phyloP scores from a whole-genome alignment of 148 eudicot species.

The Rhododendron williamsianum region DNA sequence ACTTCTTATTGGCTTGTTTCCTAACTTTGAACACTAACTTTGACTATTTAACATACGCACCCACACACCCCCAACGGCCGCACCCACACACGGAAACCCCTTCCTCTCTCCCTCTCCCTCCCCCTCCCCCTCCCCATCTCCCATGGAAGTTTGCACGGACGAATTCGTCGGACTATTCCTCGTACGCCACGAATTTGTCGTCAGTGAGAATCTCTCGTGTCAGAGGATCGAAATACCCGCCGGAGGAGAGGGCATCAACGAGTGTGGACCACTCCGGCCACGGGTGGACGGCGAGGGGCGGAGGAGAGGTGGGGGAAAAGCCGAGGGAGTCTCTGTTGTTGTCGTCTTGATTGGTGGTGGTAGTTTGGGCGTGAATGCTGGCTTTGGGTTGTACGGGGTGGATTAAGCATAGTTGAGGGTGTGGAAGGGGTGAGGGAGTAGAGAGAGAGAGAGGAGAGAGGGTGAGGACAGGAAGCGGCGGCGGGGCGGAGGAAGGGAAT shows the following conservation, averaged over 20 bases:
- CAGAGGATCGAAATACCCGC: slow-evolving; percentile 8
- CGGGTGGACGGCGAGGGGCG: slow-evolving; percentile 22
- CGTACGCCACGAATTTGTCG: slow-evolving; percentile 33
- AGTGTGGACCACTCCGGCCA: slow-evolving; percentile 62
- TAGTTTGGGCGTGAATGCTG: slow-evolving; percentile 23
- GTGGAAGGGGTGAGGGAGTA: neutral
- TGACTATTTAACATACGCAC: no score
- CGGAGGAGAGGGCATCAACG: slow-evolving; percentile 10
- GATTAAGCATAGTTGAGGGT: neutral
- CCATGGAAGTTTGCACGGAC: slow-evolving; percentile 11
- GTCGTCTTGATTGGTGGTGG: neutral
- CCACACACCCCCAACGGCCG: no score
- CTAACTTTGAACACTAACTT: no score
- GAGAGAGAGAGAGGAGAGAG: neutral
- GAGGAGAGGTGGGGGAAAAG: neutral
- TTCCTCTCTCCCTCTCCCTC: no score
- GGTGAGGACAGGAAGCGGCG: slow-evolving; percentile 14
- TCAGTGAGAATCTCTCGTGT: neutral
- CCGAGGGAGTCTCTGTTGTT: neutral
- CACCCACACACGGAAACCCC: no score
- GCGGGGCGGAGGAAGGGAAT: slow-evolving; percentile 10
- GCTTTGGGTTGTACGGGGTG: neutral
- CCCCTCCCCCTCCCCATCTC: no score
- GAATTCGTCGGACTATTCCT: slow-evolving; percentile 34
- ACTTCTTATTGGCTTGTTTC: no score